Conservation (phyloP, 2,329 filamentous ascomycete species). For the Parasarocladium wereldwijsianum region DNA sequence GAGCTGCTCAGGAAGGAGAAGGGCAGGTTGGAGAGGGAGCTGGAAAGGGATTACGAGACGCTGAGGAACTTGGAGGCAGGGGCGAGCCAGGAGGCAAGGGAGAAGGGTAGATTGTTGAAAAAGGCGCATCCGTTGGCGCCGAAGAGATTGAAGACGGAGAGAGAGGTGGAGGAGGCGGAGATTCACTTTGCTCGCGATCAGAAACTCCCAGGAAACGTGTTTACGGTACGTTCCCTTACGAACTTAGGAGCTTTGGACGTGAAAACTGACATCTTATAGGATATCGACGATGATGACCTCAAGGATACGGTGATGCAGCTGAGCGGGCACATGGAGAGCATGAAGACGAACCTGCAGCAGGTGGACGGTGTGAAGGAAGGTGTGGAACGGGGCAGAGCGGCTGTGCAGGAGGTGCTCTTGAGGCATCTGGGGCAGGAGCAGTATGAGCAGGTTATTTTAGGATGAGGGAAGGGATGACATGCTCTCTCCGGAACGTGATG, state of each 20-base stretch:
- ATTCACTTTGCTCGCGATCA: no score
- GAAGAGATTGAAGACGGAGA: slow-evolving; percentile 11
- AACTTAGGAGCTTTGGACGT: no score
- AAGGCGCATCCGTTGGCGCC: slow-evolving; percentile 36
- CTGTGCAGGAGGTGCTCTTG: slow-evolving; percentile 32
- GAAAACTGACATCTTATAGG: slow-evolving; percentile 13
- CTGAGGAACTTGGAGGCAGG: slow-evolving; percentile 39
- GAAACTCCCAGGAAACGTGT: no score
- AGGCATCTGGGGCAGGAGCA: slow-evolving; percentile 26
- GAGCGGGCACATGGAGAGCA: slow-evolving; percentile 39
- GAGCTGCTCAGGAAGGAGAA: slow-evolving; percentile 44
- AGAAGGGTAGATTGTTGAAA: slow-evolving; percentile 32
- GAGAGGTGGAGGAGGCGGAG: slow-evolving; percentile 3
- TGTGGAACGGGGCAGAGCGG: slow-evolving; percentile 30
- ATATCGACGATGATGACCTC: slow-evolving; percentile 26
- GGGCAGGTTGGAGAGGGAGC: slow-evolving; percentile 35
- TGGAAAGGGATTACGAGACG: slow-evolving; percentile 39
- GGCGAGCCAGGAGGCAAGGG: slow-evolving; percentile 36
- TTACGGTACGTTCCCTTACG: not conserved
- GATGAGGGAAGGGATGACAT: slow-evolving; percentile 9
- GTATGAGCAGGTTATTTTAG: slow-evolving; percentile 34
- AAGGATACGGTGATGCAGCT: slow-evolving; percentile 31
- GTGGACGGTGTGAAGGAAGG: slow-evolving; percentile 35
- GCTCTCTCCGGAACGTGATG: not conserved
- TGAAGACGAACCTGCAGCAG: slow-evolving; percentile 37